Evolutionary conservation across 1,284 basidiomycete genomes (phyloP).

Genomic region (Moniliella sp.): DNA sequence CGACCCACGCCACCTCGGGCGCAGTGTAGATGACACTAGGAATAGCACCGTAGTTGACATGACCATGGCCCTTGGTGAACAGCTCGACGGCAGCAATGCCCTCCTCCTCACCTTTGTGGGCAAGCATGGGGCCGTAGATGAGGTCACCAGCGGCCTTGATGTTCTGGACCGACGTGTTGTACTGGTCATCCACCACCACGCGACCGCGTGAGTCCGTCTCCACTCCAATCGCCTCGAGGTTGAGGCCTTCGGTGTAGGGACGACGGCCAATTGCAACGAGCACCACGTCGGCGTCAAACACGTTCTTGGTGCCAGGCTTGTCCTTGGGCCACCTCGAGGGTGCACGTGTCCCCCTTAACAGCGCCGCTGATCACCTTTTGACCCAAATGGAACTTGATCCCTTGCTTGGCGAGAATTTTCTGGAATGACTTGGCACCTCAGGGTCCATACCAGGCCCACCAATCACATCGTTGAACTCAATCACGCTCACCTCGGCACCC

Average conservation of each 20-base stretch:
- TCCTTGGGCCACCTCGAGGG: conserved; percentile 60
- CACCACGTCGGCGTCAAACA: conserved; percentile 83
- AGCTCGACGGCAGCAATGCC: conserved; percentile 86
- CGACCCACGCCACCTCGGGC: conserved; percentile 94
- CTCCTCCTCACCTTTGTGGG: conserved; percentile 98
- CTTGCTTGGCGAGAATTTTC: conserved; percentile 70
- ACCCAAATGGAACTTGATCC: conserved; percentile 91
- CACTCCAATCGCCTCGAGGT: conserved; percentile 73
- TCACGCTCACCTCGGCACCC: conserved; percentile 83
- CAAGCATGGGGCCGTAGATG: conserved; percentile 94
- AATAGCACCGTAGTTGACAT: conserved; percentile 88
- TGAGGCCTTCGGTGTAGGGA: conserved; percentile 58
- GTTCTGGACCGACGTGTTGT: conserved; percentile 48
- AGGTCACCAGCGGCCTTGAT: conserved; percentile 86
- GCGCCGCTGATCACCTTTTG: conserved; percentile 71
- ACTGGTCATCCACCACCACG: conserved; percentile 79
- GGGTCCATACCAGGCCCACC: conserved; percentile 76
- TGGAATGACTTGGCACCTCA: conserved; percentile 78
- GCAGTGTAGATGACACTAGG: conserved; percentile 98
- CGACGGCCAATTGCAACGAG: conserved; percentile 80
- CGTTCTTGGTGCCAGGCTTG: conserved; percentile 72
- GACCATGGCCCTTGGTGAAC: conserved; percentile 73
- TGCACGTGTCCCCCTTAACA: conserved; percentile 61
- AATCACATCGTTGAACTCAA: conserved; percentile 76
- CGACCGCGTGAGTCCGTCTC: conserved; percentile 77